A percentile compares a stretch with the other conserved stretches of the same genome.
Evolutionary conservation across 2,329 filamentous ascomycete species (phyloP).

Genomic region (Penicillium olsonii): DNA sequence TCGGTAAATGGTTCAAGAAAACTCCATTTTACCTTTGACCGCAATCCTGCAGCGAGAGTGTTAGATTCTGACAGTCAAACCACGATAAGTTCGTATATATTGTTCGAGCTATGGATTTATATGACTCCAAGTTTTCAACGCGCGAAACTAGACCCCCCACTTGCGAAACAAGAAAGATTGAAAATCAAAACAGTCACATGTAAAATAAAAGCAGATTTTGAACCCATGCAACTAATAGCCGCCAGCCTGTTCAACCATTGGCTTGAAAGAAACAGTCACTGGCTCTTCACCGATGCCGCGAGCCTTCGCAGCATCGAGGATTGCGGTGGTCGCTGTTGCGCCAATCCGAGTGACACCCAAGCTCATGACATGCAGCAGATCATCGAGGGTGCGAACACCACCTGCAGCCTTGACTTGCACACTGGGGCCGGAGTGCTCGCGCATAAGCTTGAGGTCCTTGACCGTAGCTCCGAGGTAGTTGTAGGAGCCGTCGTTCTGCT

Average conservation of each 20-base stretch:
- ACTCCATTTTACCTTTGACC: too few species aligned
- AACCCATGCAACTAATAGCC: conserved; percentile 11
- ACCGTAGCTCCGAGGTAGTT: conserved; percentile 57
- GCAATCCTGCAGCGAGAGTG: too few species aligned
- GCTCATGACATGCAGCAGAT: conserved; percentile 57
- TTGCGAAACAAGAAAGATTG: too few species aligned
- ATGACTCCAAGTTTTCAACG: too few species aligned
- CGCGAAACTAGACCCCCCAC: too few species aligned
- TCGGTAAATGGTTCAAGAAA: too few species aligned
- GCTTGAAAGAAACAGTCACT: conserved; percentile 23
- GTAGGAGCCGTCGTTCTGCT: conserved; percentile 54
- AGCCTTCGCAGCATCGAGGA: conserved; percentile 56
- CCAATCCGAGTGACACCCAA: conserved; percentile 45
- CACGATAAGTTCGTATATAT: too few species aligned
- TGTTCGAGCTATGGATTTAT: too few species aligned
- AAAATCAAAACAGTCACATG: too few species aligned
- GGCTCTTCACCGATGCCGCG: conserved; percentile 50
- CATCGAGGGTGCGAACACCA: conserved; percentile 59
- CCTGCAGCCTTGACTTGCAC: conserved; percentile 62
- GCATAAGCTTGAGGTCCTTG: conserved; percentile 57
- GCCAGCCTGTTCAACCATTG: conserved; percentile 21
- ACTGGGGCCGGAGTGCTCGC: conserved; percentile 42
- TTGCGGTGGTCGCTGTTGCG: conserved; percentile 55
- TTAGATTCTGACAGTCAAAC: too few species aligned
- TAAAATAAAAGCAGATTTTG: too few species aligned